These are phyloP conservation scores for Cokeromyces recurvatus DNA, from an alignment of 371 early-diverging fungal species.

Conservation along the genomic window DNA sequence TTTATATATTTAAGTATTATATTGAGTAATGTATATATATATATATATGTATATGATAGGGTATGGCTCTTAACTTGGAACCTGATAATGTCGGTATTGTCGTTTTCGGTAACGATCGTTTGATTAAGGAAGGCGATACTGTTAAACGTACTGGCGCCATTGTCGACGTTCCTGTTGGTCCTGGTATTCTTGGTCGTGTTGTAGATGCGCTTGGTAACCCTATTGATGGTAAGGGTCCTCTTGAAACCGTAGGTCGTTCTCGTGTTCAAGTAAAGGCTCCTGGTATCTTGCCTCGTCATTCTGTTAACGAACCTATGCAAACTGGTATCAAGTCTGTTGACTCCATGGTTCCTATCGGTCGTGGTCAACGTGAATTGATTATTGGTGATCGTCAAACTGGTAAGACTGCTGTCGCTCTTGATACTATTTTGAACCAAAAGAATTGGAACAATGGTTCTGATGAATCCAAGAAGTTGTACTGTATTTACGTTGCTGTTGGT, in stretches of 20 bases:
- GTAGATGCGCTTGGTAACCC: constrained; percentile 97
- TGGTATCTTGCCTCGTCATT: constrained; percentile 95
- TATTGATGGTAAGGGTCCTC: constrained; percentile 96
- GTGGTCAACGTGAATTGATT: constrained; percentile 98
- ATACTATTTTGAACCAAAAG: constrained; percentile 96
- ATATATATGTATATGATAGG: constrained; percentile 33
- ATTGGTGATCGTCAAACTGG: constrained; percentile 98
- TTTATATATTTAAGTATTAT: background rate
- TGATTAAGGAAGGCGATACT: constrained; percentile 86
- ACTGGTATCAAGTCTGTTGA: constrained; percentile 97
- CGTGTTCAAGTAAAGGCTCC: constrained; percentile 97
- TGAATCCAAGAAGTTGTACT: constrained; percentile 66
- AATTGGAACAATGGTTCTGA: constrained; percentile 71
- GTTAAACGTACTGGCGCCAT: constrained; percentile 96
- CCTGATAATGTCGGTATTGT: constrained; percentile 98
- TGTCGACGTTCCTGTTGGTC: constrained; percentile 94
- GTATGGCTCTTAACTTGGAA: constrained; percentile 96
- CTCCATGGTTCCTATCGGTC: constrained; percentile 97
- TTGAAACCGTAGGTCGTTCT: constrained; percentile 72
- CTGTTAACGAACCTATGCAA: constrained; percentile 96
- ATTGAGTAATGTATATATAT: background rate
- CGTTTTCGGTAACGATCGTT: constrained; percentile 97
- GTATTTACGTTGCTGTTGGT: constrained; percentile 94
- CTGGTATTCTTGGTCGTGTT: constrained; percentile 91
- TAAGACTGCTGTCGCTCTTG: constrained; percentile 93